Base-by-base conservation (phyloP, 805 yeast species). In the Pichia eremophila region DNA sequence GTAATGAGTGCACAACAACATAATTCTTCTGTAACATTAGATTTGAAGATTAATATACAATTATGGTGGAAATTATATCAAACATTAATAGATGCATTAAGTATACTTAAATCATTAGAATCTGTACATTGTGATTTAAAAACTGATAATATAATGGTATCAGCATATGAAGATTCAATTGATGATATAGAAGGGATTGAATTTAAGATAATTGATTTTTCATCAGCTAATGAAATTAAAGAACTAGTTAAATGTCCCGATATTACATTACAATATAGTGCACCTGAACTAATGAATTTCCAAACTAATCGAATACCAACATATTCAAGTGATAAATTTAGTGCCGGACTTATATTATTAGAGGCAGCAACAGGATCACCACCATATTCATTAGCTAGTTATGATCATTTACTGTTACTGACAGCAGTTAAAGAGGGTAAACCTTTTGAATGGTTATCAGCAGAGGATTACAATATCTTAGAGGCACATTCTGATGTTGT, bases 91-190 rank as follows among this genome's bases (percentile, higher is more conserved):
- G 49, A 54, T 41, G 59, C 61, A 5, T 51, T 69, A 3, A 28
- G 41, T 2, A 53, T 64, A 1, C 45, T 71, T 25, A 51, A 51
- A 39, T 54, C 56, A 3, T 47, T 65, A 25, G 53, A 60, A 5
- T 52, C 67, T 28, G 69, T 75, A 15, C 79, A 75, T 50, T 67
- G 76, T 52, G 80, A 75, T 53, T 54, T 73, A 50, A 75, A 75
- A 56, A 65, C 77, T 17, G 70, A 70, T 41, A 75, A 75, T 53
- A 56, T 75, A 9, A 56, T 74, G 49, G 60, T 67, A 15, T 31
- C 44, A 10, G 43, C 46, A 5, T 37, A 29, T 2, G 38, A 65
- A 46, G 71, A 68, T 47, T 63, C 62, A 47, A 53, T 64, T 15
- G 55, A 66, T 28, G 47, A 55, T 18, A 29, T 31, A n/a, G 45